Conservation (phyloP, 208 protist species). For the Entamoeba histolytica region DNA sequence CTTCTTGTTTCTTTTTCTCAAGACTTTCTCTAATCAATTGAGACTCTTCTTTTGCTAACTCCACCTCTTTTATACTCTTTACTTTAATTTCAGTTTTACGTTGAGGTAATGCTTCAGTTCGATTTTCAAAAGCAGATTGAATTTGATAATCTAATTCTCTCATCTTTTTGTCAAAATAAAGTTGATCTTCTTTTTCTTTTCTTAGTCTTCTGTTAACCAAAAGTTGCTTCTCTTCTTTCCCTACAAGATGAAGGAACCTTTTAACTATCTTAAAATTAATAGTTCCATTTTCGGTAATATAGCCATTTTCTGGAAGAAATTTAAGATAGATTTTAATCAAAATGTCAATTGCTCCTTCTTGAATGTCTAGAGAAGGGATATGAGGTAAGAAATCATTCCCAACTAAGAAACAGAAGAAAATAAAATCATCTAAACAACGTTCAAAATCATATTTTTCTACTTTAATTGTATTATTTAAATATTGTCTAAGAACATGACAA, state of each 20-base stretch:
- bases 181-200: background rate
- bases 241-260: no score
- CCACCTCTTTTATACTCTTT: no score
- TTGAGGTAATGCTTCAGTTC: background rate
- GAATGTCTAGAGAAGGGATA: background rate
- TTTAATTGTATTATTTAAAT: background rate
- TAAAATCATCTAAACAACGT: constrained; percentile 10
- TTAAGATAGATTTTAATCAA: constrained; percentile 50
- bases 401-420: constrained; percentile 18
- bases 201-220: constrained; percentile 35
- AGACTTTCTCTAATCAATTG: no score
- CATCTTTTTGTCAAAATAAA: background rate
- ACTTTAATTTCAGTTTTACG: background rate
- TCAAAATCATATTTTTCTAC: constrained; percentile 2
- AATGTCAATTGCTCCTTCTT: constrained; percentile 67
- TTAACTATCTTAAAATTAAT: constrained; percentile 3
- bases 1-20: no score
- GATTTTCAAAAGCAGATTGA: no score
- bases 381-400: constrained; percentile 21
- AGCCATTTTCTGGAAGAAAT: constrained; percentile 26
- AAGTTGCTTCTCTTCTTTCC: background rate
- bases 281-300: constrained; percentile 41
- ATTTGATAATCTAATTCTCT: background rate
- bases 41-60: no score
- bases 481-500: constrained; percentile 13